A percentile compares a stretch with the other conserved stretches of the same genome.
phyloP scores from a whole-genome alignment of 176 grass and related monocot species.

The Aechmea fasciata region DNA sequence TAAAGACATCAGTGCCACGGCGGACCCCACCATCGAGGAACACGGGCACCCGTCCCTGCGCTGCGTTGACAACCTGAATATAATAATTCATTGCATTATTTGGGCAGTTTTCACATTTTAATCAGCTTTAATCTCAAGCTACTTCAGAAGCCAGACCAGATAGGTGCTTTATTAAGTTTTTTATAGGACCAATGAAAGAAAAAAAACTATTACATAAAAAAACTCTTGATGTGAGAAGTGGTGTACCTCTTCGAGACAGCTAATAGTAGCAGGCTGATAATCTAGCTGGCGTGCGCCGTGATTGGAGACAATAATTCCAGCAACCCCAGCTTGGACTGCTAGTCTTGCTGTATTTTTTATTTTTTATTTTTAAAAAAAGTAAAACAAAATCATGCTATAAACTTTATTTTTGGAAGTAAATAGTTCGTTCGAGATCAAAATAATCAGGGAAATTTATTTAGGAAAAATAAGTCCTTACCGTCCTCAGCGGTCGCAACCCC shows the following conservation, averaged over 20 bases:
- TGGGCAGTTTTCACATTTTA: not conserved
- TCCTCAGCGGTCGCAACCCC: constrained; percentile 89
- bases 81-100: not conserved
- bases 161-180: not conserved
- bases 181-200: not conserved
- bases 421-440: not conserved
- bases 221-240: not conserved
- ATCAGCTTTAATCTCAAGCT: not conserved
- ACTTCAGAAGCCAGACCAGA: not conserved
- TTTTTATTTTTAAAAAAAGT: not conserved
- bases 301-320: constrained; percentile 89
- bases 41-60: constrained; percentile 57
- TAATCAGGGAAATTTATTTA: not conserved
- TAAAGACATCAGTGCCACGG: constrained; percentile 89
- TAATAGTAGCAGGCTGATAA: constrained; percentile 88
- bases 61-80: constrained; percentile 63
- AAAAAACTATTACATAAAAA: not conserved
- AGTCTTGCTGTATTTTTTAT: constrained; percentile 46
- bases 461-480: constrained; percentile 34
- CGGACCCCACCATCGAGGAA: constrained; percentile 89
- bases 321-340: constrained; percentile 51
- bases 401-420: not conserved
- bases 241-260: constrained; percentile 82
- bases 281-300: constrained; percentile 91
- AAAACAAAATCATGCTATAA: not conserved